Conservation (phyloP, 2,329 filamentous ascomycete species). For the Fusarium neocosmosporiellum region DNA sequence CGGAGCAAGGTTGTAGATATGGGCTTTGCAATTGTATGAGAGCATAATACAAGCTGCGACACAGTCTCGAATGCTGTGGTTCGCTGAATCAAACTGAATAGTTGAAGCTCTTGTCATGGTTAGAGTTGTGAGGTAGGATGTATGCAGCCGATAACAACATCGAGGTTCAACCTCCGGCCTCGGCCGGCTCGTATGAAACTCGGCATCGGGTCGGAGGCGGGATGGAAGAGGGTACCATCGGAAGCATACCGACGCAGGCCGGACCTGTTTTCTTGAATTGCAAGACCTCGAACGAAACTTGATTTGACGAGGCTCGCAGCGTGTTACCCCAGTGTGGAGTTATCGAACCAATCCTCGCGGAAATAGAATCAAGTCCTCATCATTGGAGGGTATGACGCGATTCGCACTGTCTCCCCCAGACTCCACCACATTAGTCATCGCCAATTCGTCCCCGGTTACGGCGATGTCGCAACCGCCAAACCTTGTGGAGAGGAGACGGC, state of each 20-base stretch:
- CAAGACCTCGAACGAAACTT: neutral
- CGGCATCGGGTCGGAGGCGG: neutral
- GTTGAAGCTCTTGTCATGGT: neutral
- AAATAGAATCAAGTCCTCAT: constrained; percentile 33
- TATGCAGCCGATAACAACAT: neutral
- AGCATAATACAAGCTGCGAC: neutral
- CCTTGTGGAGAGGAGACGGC: neutral
- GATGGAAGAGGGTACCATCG: constrained; percentile 16
- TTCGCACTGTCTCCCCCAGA: constrained; percentile 1
- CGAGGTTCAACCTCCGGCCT: constrained; percentile 10
- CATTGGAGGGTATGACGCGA: constrained; percentile 41
- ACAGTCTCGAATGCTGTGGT: neutral
- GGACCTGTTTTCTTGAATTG: neutral
- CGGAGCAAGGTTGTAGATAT: neutral
- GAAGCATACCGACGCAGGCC: neutral
- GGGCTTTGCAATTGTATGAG: neutral
- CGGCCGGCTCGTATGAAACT: neutral
- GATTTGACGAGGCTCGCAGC: neutral
- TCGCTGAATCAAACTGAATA: neutral
- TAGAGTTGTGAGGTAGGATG: neutral
- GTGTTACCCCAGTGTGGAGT: constrained; percentile 5
- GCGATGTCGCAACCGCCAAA: constrained; percentile 41
- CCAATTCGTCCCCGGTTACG: constrained; percentile 25
- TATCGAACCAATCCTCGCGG: constrained; percentile 35
- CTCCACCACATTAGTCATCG: constrained; percentile 41